Conservation (phyloP, 108 stramenopile genomes). For the Parietichytrium sp. region DNA sequence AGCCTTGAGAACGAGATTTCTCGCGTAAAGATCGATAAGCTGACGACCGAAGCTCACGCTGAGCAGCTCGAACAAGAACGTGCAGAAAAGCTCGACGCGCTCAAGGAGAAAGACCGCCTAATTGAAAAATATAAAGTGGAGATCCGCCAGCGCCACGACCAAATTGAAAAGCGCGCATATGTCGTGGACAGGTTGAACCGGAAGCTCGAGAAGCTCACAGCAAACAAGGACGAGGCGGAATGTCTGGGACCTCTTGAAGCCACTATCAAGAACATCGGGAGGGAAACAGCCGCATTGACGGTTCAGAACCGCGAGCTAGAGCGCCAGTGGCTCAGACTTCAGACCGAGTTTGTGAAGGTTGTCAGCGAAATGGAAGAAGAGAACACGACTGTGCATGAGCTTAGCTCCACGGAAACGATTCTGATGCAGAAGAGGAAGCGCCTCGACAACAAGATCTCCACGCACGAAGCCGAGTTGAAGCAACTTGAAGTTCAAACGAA, state of each 20-base stretch:
- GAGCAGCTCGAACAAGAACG: slow-evolving; percentile 67
- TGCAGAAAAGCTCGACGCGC: slow-evolving; percentile 46
- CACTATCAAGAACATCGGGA: slow-evolving; percentile 68
- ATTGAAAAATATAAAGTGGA: slow-evolving; percentile 71
- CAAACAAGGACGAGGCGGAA: slow-evolving; percentile 65
- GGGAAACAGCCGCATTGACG: slow-evolving; percentile 60
- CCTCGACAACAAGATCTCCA: slow-evolving; percentile 56
- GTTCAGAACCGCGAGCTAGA: slow-evolving; percentile 55
- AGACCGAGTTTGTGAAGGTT: slow-evolving; percentile 65
- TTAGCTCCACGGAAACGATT: slow-evolving; percentile 59
- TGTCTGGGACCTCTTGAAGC: slow-evolving; percentile 74
- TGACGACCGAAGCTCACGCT: slow-evolving; percentile 68
- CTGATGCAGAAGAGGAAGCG: slow-evolving; percentile 67
- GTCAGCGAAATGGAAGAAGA: slow-evolving; percentile 62
- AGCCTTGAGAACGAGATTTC: slow-evolving; percentile 71
- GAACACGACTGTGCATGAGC: slow-evolving; percentile 62
- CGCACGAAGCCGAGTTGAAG: slow-evolving; percentile 62
- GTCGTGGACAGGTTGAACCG: slow-evolving; percentile 72
- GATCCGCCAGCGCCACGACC: slow-evolving; percentile 76
- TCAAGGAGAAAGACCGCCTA: slow-evolving; percentile 59
- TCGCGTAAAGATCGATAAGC: slow-evolving; percentile 65
- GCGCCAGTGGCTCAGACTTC: slow-evolving; percentile 67
- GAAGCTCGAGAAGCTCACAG: slow-evolving; percentile 73
- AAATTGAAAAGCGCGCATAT: slow-evolving; percentile 78
- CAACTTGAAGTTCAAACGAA: slow-evolving; percentile 53